phyloP scores from a whole-genome alignment of 345 rosid species.

The Syzygium aromaticum region DNA sequence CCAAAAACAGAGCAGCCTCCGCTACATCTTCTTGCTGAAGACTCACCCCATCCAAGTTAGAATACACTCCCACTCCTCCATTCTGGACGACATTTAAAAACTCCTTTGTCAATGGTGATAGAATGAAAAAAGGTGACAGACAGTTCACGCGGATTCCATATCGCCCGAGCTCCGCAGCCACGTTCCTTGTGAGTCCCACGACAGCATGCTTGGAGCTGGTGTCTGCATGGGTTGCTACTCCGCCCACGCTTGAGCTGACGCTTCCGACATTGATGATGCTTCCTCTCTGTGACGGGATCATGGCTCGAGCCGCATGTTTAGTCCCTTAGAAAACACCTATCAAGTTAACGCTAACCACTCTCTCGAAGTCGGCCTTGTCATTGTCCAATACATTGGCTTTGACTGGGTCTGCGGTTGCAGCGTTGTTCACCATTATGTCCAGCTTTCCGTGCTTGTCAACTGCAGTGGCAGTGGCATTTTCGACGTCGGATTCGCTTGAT shows the following conservation, averaged over 20 bases:
- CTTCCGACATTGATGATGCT: conserved; percentile 2
- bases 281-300: conserved; percentile 3
- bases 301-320: conserved; percentile 17
- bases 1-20: conserved; percentile 9
- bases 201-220: conserved; percentile 10
- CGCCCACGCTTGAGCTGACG: conserved; percentile 2
- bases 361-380: neutral
- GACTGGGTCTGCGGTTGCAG: neutral
- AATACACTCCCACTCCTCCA: neutral
- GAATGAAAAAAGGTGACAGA: conserved; percentile 4
- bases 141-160: conserved; percentile 11
- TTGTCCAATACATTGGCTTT: neutral
- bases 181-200: conserved; percentile 8
- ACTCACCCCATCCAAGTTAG: neutral
- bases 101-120: neutral
- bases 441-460: neutral
- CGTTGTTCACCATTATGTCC: conserved; percentile 4
- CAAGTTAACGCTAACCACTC: neutral
- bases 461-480: neutral
- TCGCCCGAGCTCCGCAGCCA: conserved; percentile 8
- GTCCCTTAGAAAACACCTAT: conserved; percentile 5
- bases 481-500: neutral
- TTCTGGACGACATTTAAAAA: neutral
- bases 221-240: conserved; percentile 8
- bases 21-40: neutral